These are phyloP conservation scores for Colletotrichum trifolii DNA, from an alignment of 2,329 filamentous ascomycete genomes.

Conservation along the genomic window DNA sequence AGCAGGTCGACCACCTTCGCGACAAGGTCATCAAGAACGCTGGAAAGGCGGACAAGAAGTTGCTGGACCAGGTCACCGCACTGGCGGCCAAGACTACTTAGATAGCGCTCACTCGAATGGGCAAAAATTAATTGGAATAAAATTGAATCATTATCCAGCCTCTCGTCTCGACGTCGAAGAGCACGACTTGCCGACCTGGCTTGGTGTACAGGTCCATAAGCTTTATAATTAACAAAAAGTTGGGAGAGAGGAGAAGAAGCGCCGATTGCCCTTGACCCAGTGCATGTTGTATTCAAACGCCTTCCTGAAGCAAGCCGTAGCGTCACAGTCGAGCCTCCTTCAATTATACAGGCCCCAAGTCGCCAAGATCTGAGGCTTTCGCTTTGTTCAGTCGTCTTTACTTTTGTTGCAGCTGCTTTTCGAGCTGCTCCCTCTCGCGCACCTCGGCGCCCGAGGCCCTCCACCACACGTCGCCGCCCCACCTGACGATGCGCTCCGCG, in stretches of 20 bases:
- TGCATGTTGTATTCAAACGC: constrained; percentile 26
- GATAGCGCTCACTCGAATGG: not conserved
- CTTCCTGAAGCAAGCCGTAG: constrained; percentile 7
- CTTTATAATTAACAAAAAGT: constrained; percentile 4
- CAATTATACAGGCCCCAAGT: not conserved
- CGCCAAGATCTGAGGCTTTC: too few species aligned
- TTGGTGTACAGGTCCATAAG: constrained; percentile 21
- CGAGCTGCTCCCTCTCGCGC: constrained; percentile 52
- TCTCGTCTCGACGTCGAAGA: constrained; percentile 26
- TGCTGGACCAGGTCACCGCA: constrained; percentile 64
- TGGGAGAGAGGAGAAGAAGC: constrained; percentile 18
- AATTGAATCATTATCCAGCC: constrained; percentile 29
- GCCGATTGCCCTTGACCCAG: not conserved
- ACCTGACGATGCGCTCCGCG: constrained; percentile 84
- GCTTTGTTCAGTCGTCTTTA: not conserved
- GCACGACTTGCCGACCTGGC: constrained; percentile 5
- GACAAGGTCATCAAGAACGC: constrained; percentile 69
- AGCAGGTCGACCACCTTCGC: constrained; percentile 66
- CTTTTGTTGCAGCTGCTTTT: constrained; percentile 17
- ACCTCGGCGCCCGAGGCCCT: constrained; percentile 80
- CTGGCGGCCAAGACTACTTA: constrained; percentile 39
- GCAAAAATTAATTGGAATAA: constrained; percentile 18
- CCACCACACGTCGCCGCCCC: constrained; percentile 96
- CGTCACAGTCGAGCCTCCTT: constrained; percentile 6
- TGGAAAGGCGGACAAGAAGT: constrained; percentile 57